phyloP scores from a whole-genome alignment of 1,284 basidiomycete species.

The Puccinia hordei region DNA sequence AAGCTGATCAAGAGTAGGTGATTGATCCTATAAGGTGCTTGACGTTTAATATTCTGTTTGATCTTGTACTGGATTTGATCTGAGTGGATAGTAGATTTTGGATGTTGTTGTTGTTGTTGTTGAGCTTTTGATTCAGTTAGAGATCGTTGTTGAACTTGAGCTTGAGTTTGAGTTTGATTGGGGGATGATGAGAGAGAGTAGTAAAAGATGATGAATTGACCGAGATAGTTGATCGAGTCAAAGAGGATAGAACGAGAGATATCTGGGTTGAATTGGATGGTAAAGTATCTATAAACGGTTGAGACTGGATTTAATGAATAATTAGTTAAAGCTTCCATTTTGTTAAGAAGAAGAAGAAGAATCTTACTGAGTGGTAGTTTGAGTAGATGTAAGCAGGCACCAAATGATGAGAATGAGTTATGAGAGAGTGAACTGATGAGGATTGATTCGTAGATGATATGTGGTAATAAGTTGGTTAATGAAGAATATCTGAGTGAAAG shows the following conservation, averaged over 20 bases:
- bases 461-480: neutral
- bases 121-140: no score
- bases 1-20: neutral
- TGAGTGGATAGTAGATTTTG: no score
- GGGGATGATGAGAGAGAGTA: neutral
- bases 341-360: no score
- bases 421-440: neutral
- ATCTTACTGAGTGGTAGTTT: slow-evolving; percentile 10
- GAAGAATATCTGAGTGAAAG: neutral
- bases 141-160: no score
- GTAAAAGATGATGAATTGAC: slow-evolving; percentile 4
- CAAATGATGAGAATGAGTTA: neutral
- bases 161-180: neutral
- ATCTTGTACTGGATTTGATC: neutral
- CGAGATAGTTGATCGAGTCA: slow-evolving; percentile 18
- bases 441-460: slow-evolving; percentile 8
- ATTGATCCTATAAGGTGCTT: neutral
- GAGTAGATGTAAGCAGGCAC: slow-evolving; percentile 5
- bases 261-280: neutral
- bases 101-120: no score
- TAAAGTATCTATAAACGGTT: slow-evolving; percentile 19
- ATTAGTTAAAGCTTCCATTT: neutral
- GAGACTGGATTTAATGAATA: neutral
- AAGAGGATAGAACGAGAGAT: neutral
- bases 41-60: neutral